phyloP scores from a whole-genome alignment of 495 filamentous ascomycete species.

The Penicillium dipodomyicola region DNA sequence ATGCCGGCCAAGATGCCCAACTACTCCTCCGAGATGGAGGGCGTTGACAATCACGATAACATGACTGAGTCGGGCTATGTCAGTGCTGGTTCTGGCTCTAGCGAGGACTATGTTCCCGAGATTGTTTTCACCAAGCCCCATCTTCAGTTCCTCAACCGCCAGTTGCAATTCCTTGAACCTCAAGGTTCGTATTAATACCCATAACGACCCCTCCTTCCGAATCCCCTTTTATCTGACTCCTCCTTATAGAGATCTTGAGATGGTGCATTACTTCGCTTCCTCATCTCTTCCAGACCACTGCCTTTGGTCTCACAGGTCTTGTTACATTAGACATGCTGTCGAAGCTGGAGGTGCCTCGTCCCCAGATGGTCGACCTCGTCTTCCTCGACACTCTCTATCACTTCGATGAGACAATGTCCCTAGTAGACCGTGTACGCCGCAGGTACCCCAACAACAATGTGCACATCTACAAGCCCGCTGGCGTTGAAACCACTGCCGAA shows the following conservation, averaged over 20 bases:
- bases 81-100: slow-evolving; percentile 66
- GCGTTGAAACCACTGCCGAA: slow-evolving; percentile 63
- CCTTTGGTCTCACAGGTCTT: slow-evolving; percentile 91
- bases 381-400: slow-evolving; percentile 98
- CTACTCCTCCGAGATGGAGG: slow-evolving; percentile 43
- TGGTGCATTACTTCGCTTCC: slow-evolving; percentile 92
- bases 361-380: slow-evolving; percentile 76
- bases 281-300: slow-evolving; percentile 92
- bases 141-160: slow-evolving; percentile 83
- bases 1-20: slow-evolving; percentile 46
- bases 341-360: slow-evolving; percentile 68
- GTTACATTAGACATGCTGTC: slow-evolving; percentile 95
- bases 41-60: slow-evolving; percentile 35
- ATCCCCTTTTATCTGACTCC: slow-evolving; percentile 23
- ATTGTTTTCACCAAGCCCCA: slow-evolving; percentile 87
- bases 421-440: slow-evolving; percentile 74
- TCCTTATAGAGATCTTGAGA: slow-evolving; percentile 69
- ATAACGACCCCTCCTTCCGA: slow-evolving; percentile 12
- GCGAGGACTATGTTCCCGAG: slow-evolving; percentile 63
- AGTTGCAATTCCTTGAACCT: slow-evolving; percentile 77
- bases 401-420: slow-evolving; percentile 82
- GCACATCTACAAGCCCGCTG: slow-evolving; percentile 85
- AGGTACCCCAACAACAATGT: slow-evolving; percentile 75
- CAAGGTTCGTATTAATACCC: slow-evolving; percentile 49
- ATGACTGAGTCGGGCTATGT: slow-evolving; percentile 84